Evolutionary conservation across 306 rosid genomes (phyloP), one percentile per base, ranked within the genome.

Genomic region (Acacia melanoxylon): DNA sequence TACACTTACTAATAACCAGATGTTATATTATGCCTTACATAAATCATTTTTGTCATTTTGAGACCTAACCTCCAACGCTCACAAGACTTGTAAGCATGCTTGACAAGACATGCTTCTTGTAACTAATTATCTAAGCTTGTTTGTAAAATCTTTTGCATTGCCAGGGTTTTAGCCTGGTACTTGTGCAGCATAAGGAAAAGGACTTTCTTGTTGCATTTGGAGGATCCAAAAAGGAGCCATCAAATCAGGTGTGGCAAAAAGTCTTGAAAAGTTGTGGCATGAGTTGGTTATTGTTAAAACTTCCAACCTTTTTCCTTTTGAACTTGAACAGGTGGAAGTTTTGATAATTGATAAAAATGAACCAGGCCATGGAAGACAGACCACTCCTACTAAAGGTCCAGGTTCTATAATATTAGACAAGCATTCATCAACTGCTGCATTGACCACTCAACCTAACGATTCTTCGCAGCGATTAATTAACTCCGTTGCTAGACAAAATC

Each of bases 151-250:
- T 67, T 65, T 40, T 73, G 73, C 67, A 77, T 80, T 81, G 5
- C 69, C 88, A 95, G 99, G 97, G 99, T 82, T 95, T 95, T 87
- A 95, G 98, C 86, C 85, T 95, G 75, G 97, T 86, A 65, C 88
- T 71, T 8, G 91, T 89, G 82, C 97, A 91, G 70, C 98, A 92
- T 84, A 93, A 92, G 83, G 96, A 95, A 75, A 93, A 91, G 63
- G 94, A 92, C 86, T 93, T 92, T 85, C 99, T 95, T 83, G 93
- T 95, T 81, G 97, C 98, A 67, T 95, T 93, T 89, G 98, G 99
- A 79, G 98, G 99, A 88, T 91, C 86, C 79, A 95, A 88, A 86
- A 95, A 93, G 84, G 99, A 93, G 82, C 88, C 94, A 85, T 89
- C 98, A 81, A 90, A 95, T 88, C 97, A 93, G 99, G 99, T 95